Evolutionary conservation across 768 basidiomycete genomes (phyloP).

Genomic region (Collybiopsis luxurians): DNA sequence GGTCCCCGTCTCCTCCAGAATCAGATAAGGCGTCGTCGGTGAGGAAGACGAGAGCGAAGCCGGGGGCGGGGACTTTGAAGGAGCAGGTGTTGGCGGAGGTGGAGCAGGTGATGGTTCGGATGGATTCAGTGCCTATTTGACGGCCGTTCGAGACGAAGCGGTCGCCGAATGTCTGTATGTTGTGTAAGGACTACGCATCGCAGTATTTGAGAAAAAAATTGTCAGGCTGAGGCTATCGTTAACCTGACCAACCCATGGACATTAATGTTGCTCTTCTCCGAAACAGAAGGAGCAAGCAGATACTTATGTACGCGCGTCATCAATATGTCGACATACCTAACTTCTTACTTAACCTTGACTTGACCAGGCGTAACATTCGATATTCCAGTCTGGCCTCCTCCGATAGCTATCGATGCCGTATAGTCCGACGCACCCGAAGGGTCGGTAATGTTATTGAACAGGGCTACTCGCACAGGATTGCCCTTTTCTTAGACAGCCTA

Average conservation of each 20-base stretch:
- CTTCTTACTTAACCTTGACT: slow-evolving; percentile 56
- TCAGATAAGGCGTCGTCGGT: slow-evolving; percentile 33
- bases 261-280: slow-evolving; percentile 63
- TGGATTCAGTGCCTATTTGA: slow-evolving; percentile 48
- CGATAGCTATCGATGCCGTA: slow-evolving; percentile 46
- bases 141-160: slow-evolving; percentile 67
- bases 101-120: slow-evolving; percentile 56
- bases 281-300: slow-evolving; percentile 51
- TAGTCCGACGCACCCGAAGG: slow-evolving; percentile 51
- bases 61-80: slow-evolving; percentile 66
- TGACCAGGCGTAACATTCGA: slow-evolving; percentile 27
- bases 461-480: slow-evolving; percentile 53
- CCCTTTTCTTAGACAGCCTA: slow-evolving; percentile 78
- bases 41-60: slow-evolving; percentile 75
- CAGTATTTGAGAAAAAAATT: too few relatives aligned
- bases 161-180: slow-evolving; percentile 53
- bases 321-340: slow-evolving; percentile 10
- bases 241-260: slow-evolving; percentile 80
- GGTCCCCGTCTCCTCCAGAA: slow-evolving; percentile 23
- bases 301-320: slow-evolving; percentile 38
- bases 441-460: slow-evolving; percentile 76
- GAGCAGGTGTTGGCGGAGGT: slow-evolving; percentile 44
- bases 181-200: not conserved
- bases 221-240: slow-evolving; percentile 11
- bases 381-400: slow-evolving; percentile 27